Evolutionary conservation across 345 rosid genomes (phyloP), one percentile per base, ranked within the genome.

Genomic region (Citrus sp.): DNA sequence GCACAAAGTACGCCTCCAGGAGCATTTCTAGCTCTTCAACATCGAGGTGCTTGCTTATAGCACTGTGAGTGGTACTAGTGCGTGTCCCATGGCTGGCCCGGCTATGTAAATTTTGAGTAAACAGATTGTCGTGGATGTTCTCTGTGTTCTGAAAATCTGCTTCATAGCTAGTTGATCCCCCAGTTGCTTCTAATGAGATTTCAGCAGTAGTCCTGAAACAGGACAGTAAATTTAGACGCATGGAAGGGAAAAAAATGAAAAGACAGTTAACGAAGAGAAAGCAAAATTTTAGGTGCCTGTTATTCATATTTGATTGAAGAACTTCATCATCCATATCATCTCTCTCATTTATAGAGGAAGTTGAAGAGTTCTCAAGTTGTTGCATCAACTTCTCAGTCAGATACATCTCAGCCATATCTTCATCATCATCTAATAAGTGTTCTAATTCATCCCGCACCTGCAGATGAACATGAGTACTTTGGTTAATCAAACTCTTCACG

Each of bases 391-490:
- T 93, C 78, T 88, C 99, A 0, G 98, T 95, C 74, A 93, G 87
- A 87, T 95, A 95, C 99, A 95, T 90, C 90, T 95, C 98, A 46
- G 96, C 97, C 98, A 95, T 95, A 84, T 95, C 99, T 40, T 91
- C 99, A 79, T 92, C 99, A 80, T 93, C 98, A 77, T 95, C 99
- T 78, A 95, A 89, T 78, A 95, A 84, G 73, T 95, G 94, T 82
- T 93, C 99, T 76, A 95, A 83, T 65, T 94, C 97, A 84, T 94
- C 97, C 84, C 99, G 84, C 14, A 96, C 97, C 99, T 96, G 83
- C 75, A 78, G 34, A 75, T 25, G 63, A 59, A 69, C 30, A 75
- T 4, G 32, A 3, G 76, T 6, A 27, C 59, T 22, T 21, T 19
- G 30, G 24, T 51, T 25, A 49, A 56, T 62, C 54, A 56, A 76